Evolutionary conservation across 2,329 filamentous ascomycete species (phyloP).

Genomic region (Zymoseptoria crescenta): DNA sequence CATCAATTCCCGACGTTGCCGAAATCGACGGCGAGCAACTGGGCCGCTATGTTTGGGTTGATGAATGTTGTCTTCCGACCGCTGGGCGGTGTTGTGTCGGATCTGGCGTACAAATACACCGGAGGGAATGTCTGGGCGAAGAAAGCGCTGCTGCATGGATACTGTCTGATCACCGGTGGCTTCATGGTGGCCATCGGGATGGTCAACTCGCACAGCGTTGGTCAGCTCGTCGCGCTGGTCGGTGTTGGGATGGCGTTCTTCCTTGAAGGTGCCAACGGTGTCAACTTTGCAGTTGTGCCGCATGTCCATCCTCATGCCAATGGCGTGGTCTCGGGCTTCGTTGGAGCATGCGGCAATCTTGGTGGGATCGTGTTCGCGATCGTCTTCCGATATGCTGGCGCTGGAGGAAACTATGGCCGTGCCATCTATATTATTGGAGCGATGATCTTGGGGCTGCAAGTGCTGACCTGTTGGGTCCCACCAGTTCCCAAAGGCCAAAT

Average conservation of each 20-base stretch:
- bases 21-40: constrained; percentile 41
- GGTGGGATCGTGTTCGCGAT: constrained; percentile 80
- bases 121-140: constrained; percentile 51
- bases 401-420: constrained; percentile 50
- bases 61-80: constrained; percentile 63
- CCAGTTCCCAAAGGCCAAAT: constrained; percentile 50
- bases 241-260: constrained; percentile 72
- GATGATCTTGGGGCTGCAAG: constrained; percentile 62
- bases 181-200: constrained; percentile 58
- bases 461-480: constrained; percentile 57
- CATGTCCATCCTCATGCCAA: constrained; percentile 81
- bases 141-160: constrained; percentile 53
- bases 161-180: constrained; percentile 49
- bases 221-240: constrained; percentile 68
- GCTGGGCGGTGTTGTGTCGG: constrained; percentile 54
- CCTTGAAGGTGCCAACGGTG: constrained; percentile 75
- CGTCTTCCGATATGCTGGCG: constrained; percentile 67
- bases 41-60: constrained; percentile 69
- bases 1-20: constrained; percentile 41
- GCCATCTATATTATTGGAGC: constrained; percentile 77
- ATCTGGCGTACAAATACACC: constrained; percentile 47
- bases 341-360: constrained; percentile 74
- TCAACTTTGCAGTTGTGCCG: constrained; percentile 78
- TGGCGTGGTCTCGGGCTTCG: constrained; percentile 67
- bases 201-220: constrained; percentile 52